These are phyloP conservation scores for Trichomonascaceae sp. DNA, from an alignment of 1,139 yeast species.

Conservation along the genomic window DNA sequence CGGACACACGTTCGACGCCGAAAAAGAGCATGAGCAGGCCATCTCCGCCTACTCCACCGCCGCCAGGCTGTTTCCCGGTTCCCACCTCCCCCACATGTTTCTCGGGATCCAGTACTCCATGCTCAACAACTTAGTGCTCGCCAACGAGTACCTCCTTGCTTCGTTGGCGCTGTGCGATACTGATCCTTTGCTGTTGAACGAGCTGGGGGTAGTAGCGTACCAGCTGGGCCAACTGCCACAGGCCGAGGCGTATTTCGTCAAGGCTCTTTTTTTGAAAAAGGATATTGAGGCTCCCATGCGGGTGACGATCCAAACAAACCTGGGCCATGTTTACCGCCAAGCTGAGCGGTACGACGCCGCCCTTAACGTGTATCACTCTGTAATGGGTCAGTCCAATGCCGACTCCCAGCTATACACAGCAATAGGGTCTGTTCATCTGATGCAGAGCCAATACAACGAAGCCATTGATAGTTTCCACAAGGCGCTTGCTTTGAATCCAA, in stretches of 20 bases:
- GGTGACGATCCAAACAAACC: constrained; percentile 63
- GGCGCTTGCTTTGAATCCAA: constrained; percentile 67
- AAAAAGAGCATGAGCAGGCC: constrained; percentile 98
- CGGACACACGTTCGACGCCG: constrained; percentile 95
- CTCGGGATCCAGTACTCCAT: constrained; percentile 94
- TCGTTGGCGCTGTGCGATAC: constrained; percentile 66
- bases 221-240: constrained; percentile 54
- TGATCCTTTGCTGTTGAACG: constrained; percentile 83
- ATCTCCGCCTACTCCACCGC: constrained; percentile 96
- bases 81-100: constrained; percentile 80
- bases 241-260: constrained; percentile 61
- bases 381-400: constrained; percentile 51
- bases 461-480: constrained; percentile 72
- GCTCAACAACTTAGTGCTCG: constrained; percentile 67
- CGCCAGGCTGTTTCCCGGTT: constrained; percentile 85
- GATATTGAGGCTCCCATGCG: constrained; percentile 38
- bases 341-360: constrained; percentile 50
- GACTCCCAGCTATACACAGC: constrained; percentile 75
- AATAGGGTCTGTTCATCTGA: constrained; percentile 66
- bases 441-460: constrained; percentile 21
- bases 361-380: constrained; percentile 62
- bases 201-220: constrained; percentile 79
- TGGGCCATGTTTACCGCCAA: constrained; percentile 83
- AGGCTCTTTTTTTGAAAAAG: constrained; percentile 61
- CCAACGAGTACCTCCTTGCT: constrained; percentile 73